A percentile compares a stretch with the other conserved stretches of the same genome.
Evolutionary conservation across 2,329 filamentous ascomycete genomes (phyloP).

Genomic region (Aspergillus awamori): DNA sequence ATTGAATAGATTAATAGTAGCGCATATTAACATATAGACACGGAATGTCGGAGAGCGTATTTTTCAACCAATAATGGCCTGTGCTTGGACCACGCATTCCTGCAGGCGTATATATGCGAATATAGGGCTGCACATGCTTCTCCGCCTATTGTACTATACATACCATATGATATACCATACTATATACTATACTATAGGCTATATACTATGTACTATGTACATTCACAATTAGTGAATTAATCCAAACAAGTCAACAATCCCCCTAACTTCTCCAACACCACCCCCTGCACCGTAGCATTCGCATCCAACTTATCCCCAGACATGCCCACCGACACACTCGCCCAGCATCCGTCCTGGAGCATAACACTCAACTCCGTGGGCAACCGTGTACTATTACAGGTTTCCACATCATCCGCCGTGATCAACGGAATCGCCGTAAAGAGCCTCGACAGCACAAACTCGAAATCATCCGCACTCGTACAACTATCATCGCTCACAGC

Average conservation of each 20-base stretch:
- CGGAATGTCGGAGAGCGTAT: neutral
- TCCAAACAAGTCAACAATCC: conserved; percentile 52
- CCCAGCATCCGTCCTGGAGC: conserved; percentile 58
- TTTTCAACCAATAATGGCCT: neutral
- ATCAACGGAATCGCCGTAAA: conserved; percentile 47
- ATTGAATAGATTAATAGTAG: too few species aligned
- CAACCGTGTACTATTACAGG: conserved; percentile 59
- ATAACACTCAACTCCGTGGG: conserved; percentile 63
- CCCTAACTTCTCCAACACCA: conserved; percentile 56
- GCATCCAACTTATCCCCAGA: conserved; percentile 64
- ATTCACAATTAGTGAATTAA: neutral
- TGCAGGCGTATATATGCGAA: neutral
- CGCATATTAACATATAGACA: too few species aligned
- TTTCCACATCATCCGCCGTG: conserved; percentile 55
- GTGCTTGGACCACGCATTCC: neutral
- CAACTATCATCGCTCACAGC: conserved; percentile 53
- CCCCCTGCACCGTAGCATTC: conserved; percentile 53
- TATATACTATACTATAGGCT: too few species aligned
- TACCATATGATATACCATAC: too few species aligned
- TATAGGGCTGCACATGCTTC: conserved; percentile 28
- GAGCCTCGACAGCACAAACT: conserved; percentile 67
- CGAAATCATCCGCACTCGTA: conserved; percentile 57
- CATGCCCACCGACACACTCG: conserved; percentile 65
- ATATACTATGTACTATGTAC: too few species aligned
- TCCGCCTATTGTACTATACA: too few species aligned